Evolutionary conservation across 768 basidiomycete genomes (phyloP).

Genomic region (Amanita exitialis): DNA sequence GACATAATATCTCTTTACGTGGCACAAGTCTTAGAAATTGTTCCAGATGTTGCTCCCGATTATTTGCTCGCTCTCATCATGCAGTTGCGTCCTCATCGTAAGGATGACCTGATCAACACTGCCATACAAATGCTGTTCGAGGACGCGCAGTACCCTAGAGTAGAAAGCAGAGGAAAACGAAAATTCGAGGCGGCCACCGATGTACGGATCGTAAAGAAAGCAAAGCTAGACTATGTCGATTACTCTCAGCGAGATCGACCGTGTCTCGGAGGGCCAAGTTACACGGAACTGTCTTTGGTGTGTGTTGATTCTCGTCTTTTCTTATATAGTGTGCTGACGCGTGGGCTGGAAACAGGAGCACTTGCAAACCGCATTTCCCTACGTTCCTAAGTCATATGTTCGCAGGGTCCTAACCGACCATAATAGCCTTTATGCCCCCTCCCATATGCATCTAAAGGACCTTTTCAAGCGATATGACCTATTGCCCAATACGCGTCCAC

Average conservation of each 20-base stretch:
- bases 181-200: conserved; percentile 23
- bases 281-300: conserved; percentile 45
- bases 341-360: conserved; percentile 26
- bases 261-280: conserved; percentile 30
- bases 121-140: conserved; percentile 59
- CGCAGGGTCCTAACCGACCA: conserved; percentile 27
- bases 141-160: conserved; percentile 46
- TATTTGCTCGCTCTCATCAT: conserved; percentile 41
- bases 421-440: conserved; percentile 53
- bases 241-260: conserved; percentile 26
- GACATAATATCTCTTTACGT: conserved; percentile 12
- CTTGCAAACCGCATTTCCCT: conserved; percentile 47
- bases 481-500: conserved; percentile 11
- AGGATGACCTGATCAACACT: conserved; percentile 33
- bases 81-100: conserved; percentile 25
- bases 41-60: conserved; percentile 59
- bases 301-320: conserved; percentile 9
- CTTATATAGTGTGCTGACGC: conserved; percentile 1
- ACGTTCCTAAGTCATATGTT: conserved; percentile 45
- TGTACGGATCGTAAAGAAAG: conserved; percentile 22
- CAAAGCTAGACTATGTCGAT: conserved; percentile 44
- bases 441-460: conserved; percentile 39
- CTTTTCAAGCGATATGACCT: conserved; percentile 21
- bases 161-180: conserved; percentile 23
- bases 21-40: conserved; percentile 51